Evolutionary conservation across 805 yeast species (phyloP).

Genomic region (Priceomyces fermenticarens): DNA sequence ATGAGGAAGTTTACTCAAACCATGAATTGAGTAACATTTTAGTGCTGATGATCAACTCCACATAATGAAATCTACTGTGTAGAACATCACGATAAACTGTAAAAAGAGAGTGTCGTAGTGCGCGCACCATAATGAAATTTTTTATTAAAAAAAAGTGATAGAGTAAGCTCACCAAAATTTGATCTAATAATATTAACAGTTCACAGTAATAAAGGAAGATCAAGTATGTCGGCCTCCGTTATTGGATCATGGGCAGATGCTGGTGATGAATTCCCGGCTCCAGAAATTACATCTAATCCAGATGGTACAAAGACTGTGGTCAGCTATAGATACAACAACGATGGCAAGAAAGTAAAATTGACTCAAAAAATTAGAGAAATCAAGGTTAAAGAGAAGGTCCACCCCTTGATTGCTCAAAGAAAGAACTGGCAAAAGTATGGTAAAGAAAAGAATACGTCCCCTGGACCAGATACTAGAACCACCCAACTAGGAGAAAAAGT

Average conservation of each 20-base stretch:
- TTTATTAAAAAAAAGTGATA: background rate
- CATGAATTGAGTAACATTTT: conserved; percentile 4
- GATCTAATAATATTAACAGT: background rate
- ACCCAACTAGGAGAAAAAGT: conserved; percentile 88
- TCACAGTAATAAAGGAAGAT: background rate
- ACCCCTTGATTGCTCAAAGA: conserved; percentile 83
- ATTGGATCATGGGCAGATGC: conserved; percentile 68
- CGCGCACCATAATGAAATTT: conserved; percentile 3
- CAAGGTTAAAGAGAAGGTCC: conserved; percentile 75
- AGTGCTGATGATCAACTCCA: no score
- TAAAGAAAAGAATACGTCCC: conserved; percentile 62
- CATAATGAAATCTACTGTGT: background rate
- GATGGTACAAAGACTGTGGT: conserved; percentile 91
- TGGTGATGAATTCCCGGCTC: conserved; percentile 67
- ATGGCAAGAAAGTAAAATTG: conserved; percentile 81
- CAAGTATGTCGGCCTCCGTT: conserved; percentile 30
- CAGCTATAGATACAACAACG: conserved; percentile 67
- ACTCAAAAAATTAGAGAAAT: conserved; percentile 82
- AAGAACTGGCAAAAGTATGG: conserved; percentile 89
- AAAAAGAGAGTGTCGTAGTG: conserved; percentile 1
- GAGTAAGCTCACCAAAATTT: background rate
- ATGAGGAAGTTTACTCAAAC: conserved; percentile 59
- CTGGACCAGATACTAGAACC: conserved; percentile 87
- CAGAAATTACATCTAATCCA: conserved; percentile 70
- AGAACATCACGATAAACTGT: background rate